phyloP scores from a whole-genome alignment of 306 rosid species.

The Inga laurina region DNA sequence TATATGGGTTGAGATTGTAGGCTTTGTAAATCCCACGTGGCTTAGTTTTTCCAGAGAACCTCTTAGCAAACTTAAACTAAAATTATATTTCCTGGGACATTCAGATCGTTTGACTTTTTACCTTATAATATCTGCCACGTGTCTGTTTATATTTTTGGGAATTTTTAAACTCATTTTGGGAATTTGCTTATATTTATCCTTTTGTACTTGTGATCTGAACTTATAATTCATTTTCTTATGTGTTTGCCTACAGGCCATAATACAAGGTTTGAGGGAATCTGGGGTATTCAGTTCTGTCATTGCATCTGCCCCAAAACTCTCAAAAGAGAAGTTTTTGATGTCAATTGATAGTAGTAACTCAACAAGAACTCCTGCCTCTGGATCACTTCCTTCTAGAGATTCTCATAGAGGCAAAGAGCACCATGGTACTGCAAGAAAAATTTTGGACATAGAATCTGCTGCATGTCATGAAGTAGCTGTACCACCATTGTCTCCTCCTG shows the following conservation, averaged over 20 bases:
- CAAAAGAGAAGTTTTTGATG: slow-evolving; percentile 74
- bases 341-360: slow-evolving; percentile 79
- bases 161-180: too few relatives aligned
- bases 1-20: not conserved
- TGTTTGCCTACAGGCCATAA: slow-evolving; percentile 58
- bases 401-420: slow-evolving; percentile 42
- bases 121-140: not conserved
- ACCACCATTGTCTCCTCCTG: slow-evolving; percentile 87
- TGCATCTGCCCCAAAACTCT: slow-evolving; percentile 72
- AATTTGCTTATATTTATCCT: not conserved
- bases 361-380: slow-evolving; percentile 61
- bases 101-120: not conserved
- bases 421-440: slow-evolving; percentile 64
- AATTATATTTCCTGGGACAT: not conserved
- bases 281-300: slow-evolving; percentile 88
- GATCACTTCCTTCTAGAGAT: slow-evolving; percentile 72
- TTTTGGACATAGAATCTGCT: slow-evolving; percentile 52
- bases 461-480: slow-evolving; percentile 59
- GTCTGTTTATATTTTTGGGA: not conserved
- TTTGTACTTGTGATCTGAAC: not conserved
- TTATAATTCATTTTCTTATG: slow-evolving; percentile 10
- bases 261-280: slow-evolving; percentile 85
- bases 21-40: not conserved
- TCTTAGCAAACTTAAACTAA: not conserved
- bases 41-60: not conserved